Evolutionary conservation across 805 yeast genomes (phyloP).

Genomic region (Hanseniaspora lindneri): DNA sequence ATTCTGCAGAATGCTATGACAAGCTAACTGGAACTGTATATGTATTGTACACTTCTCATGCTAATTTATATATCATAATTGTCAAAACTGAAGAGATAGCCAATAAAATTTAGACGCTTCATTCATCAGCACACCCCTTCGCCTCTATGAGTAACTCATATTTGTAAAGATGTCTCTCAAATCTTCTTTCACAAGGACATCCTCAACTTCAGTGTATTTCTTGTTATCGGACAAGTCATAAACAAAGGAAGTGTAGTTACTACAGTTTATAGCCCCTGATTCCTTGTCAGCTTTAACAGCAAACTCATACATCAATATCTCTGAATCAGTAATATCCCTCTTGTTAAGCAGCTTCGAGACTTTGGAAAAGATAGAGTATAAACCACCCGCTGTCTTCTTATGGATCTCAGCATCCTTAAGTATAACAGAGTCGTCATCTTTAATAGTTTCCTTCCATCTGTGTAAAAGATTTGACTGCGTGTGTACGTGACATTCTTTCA

Average conservation of each 20-base stretch:
- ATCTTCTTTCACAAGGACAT: not conserved
- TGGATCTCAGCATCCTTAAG: not conserved
- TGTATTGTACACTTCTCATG: too few species aligned
- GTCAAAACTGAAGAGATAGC: too few species aligned
- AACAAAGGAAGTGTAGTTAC: not conserved
- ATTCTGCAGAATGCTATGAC: too few species aligned
- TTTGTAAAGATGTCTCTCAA: conserved; percentile 1
- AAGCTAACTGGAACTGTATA: too few species aligned
- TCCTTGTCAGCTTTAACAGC: not conserved
- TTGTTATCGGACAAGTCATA: not conserved
- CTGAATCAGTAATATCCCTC: not conserved
- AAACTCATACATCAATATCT: not conserved
- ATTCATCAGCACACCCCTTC: too few species aligned
- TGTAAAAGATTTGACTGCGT: not conserved
- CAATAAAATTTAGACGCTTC: too few species aligned
- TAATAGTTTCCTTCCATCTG: not conserved
- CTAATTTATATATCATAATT: too few species aligned
- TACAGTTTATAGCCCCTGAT: not conserved
- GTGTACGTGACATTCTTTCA: not conserved
- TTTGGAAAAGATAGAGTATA: not conserved
- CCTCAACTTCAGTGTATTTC: not conserved
- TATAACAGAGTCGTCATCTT: not conserved
- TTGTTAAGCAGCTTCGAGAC: not conserved
- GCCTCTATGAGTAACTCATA: not conserved
- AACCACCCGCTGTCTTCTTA: not conserved